Conservation (phyloP, 208 protist species). For the Wallacemonas sp. region DNA sequence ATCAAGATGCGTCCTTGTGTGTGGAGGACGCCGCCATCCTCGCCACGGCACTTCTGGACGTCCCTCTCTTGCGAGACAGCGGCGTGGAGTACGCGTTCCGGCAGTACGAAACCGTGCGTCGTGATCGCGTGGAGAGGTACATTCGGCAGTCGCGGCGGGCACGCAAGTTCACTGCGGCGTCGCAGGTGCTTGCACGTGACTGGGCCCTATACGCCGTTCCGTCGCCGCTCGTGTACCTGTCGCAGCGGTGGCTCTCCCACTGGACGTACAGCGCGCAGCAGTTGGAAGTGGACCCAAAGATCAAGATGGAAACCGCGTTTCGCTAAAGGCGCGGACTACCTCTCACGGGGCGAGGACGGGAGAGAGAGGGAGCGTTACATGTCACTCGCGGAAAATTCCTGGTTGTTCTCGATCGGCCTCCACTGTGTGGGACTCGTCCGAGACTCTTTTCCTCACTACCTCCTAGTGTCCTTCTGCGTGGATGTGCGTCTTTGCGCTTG, state of each 20-base stretch:
- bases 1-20: constrained; percentile 84
- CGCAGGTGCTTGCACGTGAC: constrained; percentile 48
- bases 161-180: constrained; percentile 53
- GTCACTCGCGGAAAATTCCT: too few species aligned
- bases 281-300: constrained; percentile 82
- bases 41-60: constrained; percentile 73
- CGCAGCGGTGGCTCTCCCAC: constrained; percentile 76
- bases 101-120: constrained; percentile 80
- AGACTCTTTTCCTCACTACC: too few species aligned
- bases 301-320: constrained; percentile 81
- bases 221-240: constrained; percentile 32
- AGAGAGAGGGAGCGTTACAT: too few species aligned
- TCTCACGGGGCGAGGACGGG: too few species aligned
- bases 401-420: too few species aligned
- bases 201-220: constrained; percentile 38
- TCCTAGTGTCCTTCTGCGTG: too few species aligned
- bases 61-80: constrained; percentile 70
- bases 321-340: constrained; percentile 15
- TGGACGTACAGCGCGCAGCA: constrained; percentile 87
- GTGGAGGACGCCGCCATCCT: constrained; percentile 89
- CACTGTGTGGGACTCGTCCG: too few species aligned
- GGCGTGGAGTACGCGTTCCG: constrained; percentile 86
- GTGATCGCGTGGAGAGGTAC: constrained; percentile 85
- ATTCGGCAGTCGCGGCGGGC: constrained; percentile 83
- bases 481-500: too few species aligned